phyloP scores from a whole-genome alignment of 352 stramenopile genomes.

The Phytophthora kernoviae region DNA sequence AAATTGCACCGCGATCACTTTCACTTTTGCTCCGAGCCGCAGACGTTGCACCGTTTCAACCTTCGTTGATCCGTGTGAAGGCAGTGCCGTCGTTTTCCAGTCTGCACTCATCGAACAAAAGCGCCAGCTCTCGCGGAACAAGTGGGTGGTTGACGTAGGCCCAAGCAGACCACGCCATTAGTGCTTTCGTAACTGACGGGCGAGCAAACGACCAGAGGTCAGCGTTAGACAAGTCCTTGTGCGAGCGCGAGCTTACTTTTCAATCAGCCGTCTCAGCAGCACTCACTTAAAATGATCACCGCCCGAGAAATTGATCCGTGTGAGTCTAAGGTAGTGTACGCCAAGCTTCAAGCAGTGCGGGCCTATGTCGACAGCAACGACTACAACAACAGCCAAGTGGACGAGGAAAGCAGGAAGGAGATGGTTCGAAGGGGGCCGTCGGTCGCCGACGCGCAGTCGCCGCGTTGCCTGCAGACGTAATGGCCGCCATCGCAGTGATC shows the following conservation, averaged over 20 bases:
- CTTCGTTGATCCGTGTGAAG: slow-evolving; percentile 10
- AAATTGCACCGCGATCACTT: too few relatives aligned
- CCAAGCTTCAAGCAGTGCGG: slow-evolving; percentile 17
- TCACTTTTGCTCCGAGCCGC: too few relatives aligned
- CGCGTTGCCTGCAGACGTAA: slow-evolving; percentile 18
- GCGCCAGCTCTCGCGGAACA: neutral
- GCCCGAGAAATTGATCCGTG: slow-evolving; percentile 16
- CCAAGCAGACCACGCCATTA: too few relatives aligned
- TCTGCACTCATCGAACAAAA: slow-evolving; percentile 31
- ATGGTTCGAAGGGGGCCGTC: slow-evolving; percentile 38
- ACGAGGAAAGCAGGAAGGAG: slow-evolving; percentile 30
- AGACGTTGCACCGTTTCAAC: slow-evolving; percentile 1
- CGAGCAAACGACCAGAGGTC: slow-evolving; percentile 5
- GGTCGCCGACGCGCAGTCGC: slow-evolving; percentile 40
- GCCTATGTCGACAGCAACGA: neutral
- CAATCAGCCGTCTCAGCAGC: slow-evolving; percentile 10
- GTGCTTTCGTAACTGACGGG: neutral
- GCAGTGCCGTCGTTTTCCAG: slow-evolving; percentile 15
- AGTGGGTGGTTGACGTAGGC: neutral
- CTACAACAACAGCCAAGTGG: slow-evolving; percentile 15
- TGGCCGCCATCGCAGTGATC: slow-evolving; percentile 25
- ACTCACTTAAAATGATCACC: slow-evolving; percentile 27
- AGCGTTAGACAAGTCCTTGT: neutral
- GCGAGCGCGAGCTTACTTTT: slow-evolving; percentile 14
- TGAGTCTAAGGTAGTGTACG: slow-evolving; percentile 21